Evolutionary conservation across 306 rosid species (phyloP), one percentile per base, ranked within the genome.

Genomic region (Casuarina equisetifolia): DNA sequence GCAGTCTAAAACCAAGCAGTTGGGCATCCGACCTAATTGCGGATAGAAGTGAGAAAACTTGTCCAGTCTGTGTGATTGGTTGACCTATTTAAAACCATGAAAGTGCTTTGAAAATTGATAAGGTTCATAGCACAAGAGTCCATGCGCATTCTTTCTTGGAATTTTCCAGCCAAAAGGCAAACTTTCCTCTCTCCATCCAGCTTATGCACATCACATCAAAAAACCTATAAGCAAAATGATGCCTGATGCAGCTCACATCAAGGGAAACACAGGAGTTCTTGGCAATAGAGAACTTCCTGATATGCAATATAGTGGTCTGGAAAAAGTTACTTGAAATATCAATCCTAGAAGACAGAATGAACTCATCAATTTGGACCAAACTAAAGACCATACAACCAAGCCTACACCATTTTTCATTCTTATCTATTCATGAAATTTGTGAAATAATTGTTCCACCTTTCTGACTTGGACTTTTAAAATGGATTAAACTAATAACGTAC

Each of bases 321-420:
- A 40, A 45, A 7, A 11, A 54, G 49, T 70, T 20, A 48, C 68
- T 75, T 58, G 25, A 16, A n/a, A 45, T 35, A 16, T 32, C 32
- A 45, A 17, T 50, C 43, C 36, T 17, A 54, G 52, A 67, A 52
- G 50, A 3, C 45, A 38, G 39, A 15, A 53, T 7, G 8, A 45
- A 49, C 10, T 25, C 42, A n/a, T 46, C 8, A 17, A 49, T 17
- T 39, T 8, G 36, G 53, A 53, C 52, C 12, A 10, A 52, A 49
- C 38, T 9, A 75, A 32, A 59, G 38, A 39, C 19, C 15, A 45
- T 35, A 44, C 15, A 44, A 32, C 62, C 15, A 44, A 32, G 53
- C 39, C 19, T 19, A 10, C 62, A 50, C 66, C 66, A 46, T 54
- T 53, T 72, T 48, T 69, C 74, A 46, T 49, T 16, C 72, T 52